Percentiles rank a stretch among this genome's conserved stretches.
Conservation (phyloP, 768 basidiomycete genomes). For the Amanita polypyramis region DNA sequence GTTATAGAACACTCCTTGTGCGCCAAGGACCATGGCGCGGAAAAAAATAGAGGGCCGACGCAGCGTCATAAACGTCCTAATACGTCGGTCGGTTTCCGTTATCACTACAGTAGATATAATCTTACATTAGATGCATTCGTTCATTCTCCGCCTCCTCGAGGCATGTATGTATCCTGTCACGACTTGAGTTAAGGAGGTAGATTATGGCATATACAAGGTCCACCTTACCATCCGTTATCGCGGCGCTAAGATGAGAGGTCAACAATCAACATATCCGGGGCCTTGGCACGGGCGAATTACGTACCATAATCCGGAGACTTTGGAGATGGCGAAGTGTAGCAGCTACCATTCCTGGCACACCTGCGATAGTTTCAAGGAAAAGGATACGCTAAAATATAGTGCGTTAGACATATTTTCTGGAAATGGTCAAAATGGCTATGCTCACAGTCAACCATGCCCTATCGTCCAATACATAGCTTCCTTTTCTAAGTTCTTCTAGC, state of each 20-base stretch:
- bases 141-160: constrained; percentile 96
- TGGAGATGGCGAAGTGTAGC: constrained; percentile 80
- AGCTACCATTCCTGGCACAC: constrained; percentile 94
- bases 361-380: constrained; percentile 81
- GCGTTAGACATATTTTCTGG: neutral
- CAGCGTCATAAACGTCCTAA: constrained; percentile 91
- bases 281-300: constrained; percentile 11
- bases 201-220: neutral
- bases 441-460: constrained; percentile 68
- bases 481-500: constrained; percentile 60
- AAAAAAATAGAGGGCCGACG: constrained; percentile 72
- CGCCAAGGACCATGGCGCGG: constrained; percentile 74
- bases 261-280: neutral
- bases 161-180: constrained; percentile 84
- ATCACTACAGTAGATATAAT: neutral
- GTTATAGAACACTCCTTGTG: constrained; percentile 90
- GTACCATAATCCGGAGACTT: constrained; percentile 81
- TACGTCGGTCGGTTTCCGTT: constrained; percentile 1
- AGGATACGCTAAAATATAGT: constrained; percentile 32
- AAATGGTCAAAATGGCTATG: constrained; percentile 1
- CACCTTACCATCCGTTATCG: constrained; percentile 38
- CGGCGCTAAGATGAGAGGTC: constrained; percentile 25
- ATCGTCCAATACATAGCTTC: constrained; percentile 65
- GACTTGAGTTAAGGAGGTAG: constrained; percentile 20
- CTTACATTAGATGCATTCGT: constrained; percentile 87